Base-by-base conservation (phyloP, 495 filamentous ascomycete genomes). In the Cercophora sp. region DNA sequence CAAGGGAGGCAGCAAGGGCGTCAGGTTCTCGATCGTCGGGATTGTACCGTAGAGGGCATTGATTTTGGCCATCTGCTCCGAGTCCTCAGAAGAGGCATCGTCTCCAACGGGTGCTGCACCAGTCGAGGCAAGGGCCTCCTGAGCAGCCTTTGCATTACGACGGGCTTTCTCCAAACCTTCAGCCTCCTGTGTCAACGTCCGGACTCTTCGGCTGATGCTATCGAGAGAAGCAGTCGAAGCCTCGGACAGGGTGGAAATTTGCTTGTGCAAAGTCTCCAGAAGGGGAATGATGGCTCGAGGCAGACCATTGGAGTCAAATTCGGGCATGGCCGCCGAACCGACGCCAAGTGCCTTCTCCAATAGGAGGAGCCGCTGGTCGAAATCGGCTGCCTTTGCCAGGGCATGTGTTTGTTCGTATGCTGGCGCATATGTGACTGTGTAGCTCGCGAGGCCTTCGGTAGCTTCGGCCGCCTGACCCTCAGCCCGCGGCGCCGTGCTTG, bases 21-120 rank as follows among this genome's bases (percentile, higher is more conserved):
- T 79, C 11, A 97, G 74, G 48, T 79, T 87, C 68, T 96, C 89
- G 55, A 99, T 94, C 9, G 89, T 92, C 5, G 89, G 84, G 4
- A 99, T 78, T 13, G 88, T 88, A 1, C 85, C 85, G 67, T 96
- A 97, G 2, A 99, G 80, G 2, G 91, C 91, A 59, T 95, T 92
- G 64, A 97, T 86, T 66, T 95, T 96, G 34, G 89, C 79, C 15
- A 79, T 78, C 57, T 88, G 82, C 60, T 94, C 89, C 27, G 82
- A 77, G 24, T 78, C 78, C 27, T 73, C 70, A 16, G 31, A 55
- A 51, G 25, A 60, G 46, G 34, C 57, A 13, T 48, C 52, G 27
- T 72, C 75, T 9, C 55, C 35, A 48, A 60, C 58, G 43, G 62
- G 41, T 22, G 66, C 60, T 37, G 75, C 67, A 16, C 78, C 67